phyloP scores from a whole-genome alignment of 331 rosid genomes.

The Quercus tomentella region DNA sequence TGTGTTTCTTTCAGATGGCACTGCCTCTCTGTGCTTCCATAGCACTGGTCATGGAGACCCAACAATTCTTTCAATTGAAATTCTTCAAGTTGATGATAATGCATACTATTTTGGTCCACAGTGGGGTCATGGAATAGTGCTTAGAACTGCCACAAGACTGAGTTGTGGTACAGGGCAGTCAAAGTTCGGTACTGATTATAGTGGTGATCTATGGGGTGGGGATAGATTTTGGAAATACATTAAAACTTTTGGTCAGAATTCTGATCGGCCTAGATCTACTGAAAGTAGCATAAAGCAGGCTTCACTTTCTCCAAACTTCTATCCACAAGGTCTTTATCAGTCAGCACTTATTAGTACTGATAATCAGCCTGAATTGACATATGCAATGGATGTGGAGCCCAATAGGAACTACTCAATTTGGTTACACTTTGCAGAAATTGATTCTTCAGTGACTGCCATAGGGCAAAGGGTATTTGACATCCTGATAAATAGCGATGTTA shows the following conservation, averaged over 20 bases:
- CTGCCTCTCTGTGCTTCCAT: slow-evolving; percentile 87
- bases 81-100: slow-evolving; percentile 74
- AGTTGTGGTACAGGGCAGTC: slow-evolving; percentile 80
- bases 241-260: slow-evolving; percentile 49
- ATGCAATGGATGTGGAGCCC: slow-evolving; percentile 78
- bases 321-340: slow-evolving; percentile 77
- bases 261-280: slow-evolving; percentile 61
- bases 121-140: slow-evolving; percentile 54
- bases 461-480: slow-evolving; percentile 86
- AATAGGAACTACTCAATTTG: slow-evolving; percentile 89
- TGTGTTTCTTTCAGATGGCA: slow-evolving; percentile 56
- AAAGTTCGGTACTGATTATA: slow-evolving; percentile 64
- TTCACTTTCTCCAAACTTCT: slow-evolving; percentile 72
- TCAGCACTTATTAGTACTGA: slow-evolving; percentile 63
- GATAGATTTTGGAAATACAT: slow-evolving; percentile 79
- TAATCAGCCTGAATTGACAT: slow-evolving; percentile 66
- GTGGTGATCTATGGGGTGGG: slow-evolving; percentile 72
- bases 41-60: slow-evolving; percentile 99
- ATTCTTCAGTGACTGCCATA: slow-evolving; percentile 37
- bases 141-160: slow-evolving; percentile 74
- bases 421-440: slow-evolving; percentile 95
- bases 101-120: slow-evolving; percentile 62
- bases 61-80: slow-evolving; percentile 79
- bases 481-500: slow-evolving; percentile 56
- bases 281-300: slow-evolving; percentile 64